Evolutionary conservation across 2,329 filamentous ascomycete genomes (phyloP), one percentile per base, ranked within the genome.

Genomic region (Aspergillus carbonarius): DNA sequence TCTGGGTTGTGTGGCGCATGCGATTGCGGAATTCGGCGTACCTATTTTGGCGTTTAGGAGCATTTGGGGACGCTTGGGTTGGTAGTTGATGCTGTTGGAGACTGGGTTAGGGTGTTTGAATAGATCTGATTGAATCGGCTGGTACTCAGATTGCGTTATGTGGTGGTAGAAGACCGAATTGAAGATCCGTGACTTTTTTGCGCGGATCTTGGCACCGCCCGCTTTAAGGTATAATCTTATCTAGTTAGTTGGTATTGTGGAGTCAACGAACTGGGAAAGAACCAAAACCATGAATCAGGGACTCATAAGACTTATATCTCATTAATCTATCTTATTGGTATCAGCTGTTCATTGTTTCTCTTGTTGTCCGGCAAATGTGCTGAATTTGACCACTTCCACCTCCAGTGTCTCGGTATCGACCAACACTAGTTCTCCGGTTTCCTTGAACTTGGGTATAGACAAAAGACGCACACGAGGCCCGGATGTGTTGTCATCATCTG

Each of bases 361-460:
- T 58, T 75, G 68, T 35, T 70, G 58, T 13, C 72, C 73, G 6
- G 66, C 60, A 64, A 79, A 76, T 20, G 79, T 58, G 25, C 78
- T 78, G 65, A 85, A 82, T 68, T 85, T 87, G 20, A 97, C 80
- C 50, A 84, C 80, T 65, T 92, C 88, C 1, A 90, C 87, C 48
- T 93, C 90, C 60, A 97, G 75, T 1, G 90, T 96, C 76, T 98
- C 93, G 47, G 86, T 81, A 76, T 99, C 93, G 10, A 99, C 79
- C 53, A 99, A 70, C 0, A 97, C 86, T 20, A 99, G 69, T 76
- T 96, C 88, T 17, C 88, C 88, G 0, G 89, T 92, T 63, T 89
- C 82, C 1, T 84, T 82, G 71, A 98, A 99, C 20, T 84, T 88
- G 0, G 96, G 96, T 39, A 99, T 84, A 0, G 91, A 83, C n/a